Evolutionary conservation across 306 rosid genomes (phyloP).

Genomic region (Citrullus amarus): DNA sequence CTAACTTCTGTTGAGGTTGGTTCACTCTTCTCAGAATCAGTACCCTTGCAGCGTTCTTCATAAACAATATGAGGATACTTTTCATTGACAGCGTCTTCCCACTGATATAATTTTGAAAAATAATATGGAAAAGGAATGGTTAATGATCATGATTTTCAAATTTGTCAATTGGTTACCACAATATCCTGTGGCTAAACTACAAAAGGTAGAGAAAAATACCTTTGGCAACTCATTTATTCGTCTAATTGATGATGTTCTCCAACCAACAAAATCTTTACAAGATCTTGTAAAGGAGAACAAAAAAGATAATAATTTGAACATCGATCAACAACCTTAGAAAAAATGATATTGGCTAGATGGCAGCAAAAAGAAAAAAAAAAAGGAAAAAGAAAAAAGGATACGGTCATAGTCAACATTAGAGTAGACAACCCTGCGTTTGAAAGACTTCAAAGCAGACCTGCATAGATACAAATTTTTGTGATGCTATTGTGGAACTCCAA

Average conservation of each 20-base stretch:
- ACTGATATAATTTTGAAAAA: constrained; percentile 25
- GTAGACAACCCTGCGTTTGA: constrained; percentile 64
- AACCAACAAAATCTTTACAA: constrained; percentile 76
- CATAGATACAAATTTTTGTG: constrained; percentile 15
- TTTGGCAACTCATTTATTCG: constrained; percentile 71
- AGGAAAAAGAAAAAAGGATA: constrained; percentile 44
- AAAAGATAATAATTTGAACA: background rate
- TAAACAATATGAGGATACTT: constrained; percentile 86
- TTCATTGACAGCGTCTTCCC: constrained; percentile 70
- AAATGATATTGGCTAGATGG: background rate
- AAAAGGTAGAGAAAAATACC: constrained; percentile 36
- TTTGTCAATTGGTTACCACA: background rate
- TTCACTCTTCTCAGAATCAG: constrained; percentile 53
- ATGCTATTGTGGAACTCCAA: constrained; percentile 7
- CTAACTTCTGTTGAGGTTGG: constrained; percentile 19
- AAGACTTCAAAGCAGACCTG: constrained; percentile 81
- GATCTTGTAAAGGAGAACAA: constrained; percentile 31
- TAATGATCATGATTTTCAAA: background rate
- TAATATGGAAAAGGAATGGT: background rate
- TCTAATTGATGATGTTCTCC: constrained; percentile 93
- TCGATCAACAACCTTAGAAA: background rate
- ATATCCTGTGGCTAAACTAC: constrained; percentile 6
- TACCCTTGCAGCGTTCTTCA: constrained; percentile 88
- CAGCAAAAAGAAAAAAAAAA: background rate
- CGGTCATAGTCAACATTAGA: constrained; percentile 88